phyloP scores from a whole-genome alignment of 2,329 filamentous ascomycete species.

The Ceratocystis variospora region DNA sequence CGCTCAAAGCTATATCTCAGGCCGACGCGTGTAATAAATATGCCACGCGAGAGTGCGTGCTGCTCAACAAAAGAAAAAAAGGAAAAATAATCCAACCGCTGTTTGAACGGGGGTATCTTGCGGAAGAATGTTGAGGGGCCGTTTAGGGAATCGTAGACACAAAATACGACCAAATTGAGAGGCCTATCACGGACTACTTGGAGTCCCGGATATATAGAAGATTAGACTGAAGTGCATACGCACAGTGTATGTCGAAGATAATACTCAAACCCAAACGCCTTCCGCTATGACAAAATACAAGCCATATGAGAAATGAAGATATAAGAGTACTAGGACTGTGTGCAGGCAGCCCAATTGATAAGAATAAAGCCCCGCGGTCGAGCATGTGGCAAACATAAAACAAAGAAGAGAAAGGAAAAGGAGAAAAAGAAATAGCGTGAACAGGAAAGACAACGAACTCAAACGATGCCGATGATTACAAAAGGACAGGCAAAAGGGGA shows the following conservation, averaged over 20 bases:
- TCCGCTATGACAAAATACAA: constrained; percentile 36
- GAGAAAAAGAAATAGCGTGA: constrained; percentile 21
- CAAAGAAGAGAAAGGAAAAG: constrained; percentile 23
- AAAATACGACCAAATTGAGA: neutral
- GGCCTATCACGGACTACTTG: constrained; percentile 3
- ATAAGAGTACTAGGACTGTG: constrained; percentile 10
- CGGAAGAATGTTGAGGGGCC: neutral
- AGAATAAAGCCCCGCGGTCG: constrained; percentile 4
- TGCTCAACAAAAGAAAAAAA: neutral
- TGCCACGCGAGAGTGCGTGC: neutral
- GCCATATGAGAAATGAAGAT: constrained; percentile 20
- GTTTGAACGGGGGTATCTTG: constrained; percentile 3
- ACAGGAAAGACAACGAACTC: constrained; percentile 23
- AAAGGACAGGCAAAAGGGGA: constrained; percentile 24
- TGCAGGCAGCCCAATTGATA: neutral
- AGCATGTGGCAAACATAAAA: constrained; percentile 20
- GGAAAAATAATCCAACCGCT: neutral
- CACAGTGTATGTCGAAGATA: constrained; percentile 34
- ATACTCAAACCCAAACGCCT: constrained; percentile 40
- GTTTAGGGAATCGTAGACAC: neutral
- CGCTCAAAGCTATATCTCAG: neutral
- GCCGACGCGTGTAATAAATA: too few relatives aligned
- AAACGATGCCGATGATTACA: constrained; percentile 19
- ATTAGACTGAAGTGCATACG: constrained; percentile 38
- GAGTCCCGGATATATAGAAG: constrained; percentile 30